These are phyloP conservation scores for Cordyceps militaris DNA, from an alignment of 2,329 filamentous ascomycete species.

Conservation along the genomic window DNA sequence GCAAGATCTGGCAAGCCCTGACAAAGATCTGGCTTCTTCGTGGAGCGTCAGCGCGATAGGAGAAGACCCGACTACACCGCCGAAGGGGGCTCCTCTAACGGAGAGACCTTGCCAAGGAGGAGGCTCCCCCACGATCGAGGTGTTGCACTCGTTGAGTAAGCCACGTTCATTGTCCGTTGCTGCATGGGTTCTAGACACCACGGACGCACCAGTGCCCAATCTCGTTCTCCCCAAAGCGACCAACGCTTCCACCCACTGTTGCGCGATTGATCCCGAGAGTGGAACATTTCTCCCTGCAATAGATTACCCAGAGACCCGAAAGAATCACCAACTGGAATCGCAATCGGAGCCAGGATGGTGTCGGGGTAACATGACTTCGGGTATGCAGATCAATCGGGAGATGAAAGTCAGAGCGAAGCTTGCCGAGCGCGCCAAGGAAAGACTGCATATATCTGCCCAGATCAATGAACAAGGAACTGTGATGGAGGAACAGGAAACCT, in stretches of 20 bases:
- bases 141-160: background rate
- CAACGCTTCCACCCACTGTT: background rate
- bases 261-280: slow-evolving; percentile 3
- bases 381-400: slow-evolving; percentile 21
- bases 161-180: background rate
- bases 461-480: background rate
- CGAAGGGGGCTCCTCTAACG: background rate
- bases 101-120: no score
- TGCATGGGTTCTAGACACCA: background rate
- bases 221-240: background rate
- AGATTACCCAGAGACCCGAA: background rate
- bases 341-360: slow-evolving; percentile 20
- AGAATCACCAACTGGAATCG: background rate
- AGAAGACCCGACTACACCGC: background rate
- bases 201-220: background rate
- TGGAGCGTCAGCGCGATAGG: slow-evolving; percentile 1
- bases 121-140: background rate
- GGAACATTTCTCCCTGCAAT: background rate
- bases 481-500: slow-evolving; percentile 12
- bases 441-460: background rate
- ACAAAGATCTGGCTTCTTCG: background rate
- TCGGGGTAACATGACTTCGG: slow-evolving; percentile 23
- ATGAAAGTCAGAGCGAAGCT: slow-evolving; percentile 18
- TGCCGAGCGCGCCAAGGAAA: slow-evolving; percentile 8
- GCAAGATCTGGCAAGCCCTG: background rate